Conservation (phyloP, 257 asterid genomes). For the Rubia yunnanensis region DNA sequence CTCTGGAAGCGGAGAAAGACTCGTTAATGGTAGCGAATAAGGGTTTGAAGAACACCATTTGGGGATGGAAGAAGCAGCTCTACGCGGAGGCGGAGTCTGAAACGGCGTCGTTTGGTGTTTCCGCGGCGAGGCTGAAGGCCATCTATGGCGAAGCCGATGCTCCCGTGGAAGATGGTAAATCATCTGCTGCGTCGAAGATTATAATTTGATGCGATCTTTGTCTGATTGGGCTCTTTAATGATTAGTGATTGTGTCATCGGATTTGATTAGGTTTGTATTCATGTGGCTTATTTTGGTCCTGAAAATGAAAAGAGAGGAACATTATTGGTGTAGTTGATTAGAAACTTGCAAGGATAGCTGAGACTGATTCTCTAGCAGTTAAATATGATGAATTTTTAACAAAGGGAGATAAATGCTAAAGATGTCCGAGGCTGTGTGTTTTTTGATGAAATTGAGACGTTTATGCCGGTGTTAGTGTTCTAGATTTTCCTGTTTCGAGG, state of each 20-base stretch:
- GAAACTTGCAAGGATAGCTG: not conserved
- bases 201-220: conserved; percentile 24
- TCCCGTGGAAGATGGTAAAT: conserved; percentile 30
- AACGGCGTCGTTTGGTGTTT: conserved; percentile 20
- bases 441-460: too few relatives aligned
- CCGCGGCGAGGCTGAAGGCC: conserved; percentile 65
- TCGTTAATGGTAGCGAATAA: conserved; percentile 44
- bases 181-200: conserved; percentile 27
- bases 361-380: too few relatives aligned
- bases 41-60: conserved; percentile 41
- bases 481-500: not conserved
- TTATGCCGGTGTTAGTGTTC: too few relatives aligned
- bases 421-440: too few relatives aligned
- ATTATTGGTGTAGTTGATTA: not conserved
- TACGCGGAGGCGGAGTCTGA: conserved; percentile 49
- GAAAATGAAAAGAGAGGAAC: not conserved
- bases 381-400: too few relatives aligned
- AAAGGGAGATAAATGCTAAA: too few relatives aligned
- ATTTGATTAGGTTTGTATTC: not conserved
- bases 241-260: not conserved
- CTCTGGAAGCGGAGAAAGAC: conserved; percentile 56
- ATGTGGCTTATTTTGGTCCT: not conserved
- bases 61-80: conserved; percentile 87
- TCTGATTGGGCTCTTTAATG: not conserved
- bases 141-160: conserved; percentile 58